Evolutionary conservation across 305 asterid genomes (phyloP), one percentile per base, ranked within the genome.

Genomic region (Fraxinus dipetala): DNA sequence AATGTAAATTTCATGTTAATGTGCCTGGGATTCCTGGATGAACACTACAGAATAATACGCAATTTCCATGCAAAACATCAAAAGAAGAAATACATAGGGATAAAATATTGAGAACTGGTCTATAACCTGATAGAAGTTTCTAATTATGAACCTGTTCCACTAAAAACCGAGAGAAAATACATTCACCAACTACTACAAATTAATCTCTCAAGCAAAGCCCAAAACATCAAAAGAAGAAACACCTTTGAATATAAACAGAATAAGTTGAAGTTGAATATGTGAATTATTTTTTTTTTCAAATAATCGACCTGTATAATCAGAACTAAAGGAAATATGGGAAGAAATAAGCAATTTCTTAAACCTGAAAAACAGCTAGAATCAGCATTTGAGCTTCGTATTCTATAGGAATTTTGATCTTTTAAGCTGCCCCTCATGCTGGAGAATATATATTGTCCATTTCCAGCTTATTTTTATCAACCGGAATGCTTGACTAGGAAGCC

Each of bases 11-110:
- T 61, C 36, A 78, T 38, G 5, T 14, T 40, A 9, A 24, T 2
- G 20, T 63, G 6, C 24, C 70, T 73, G 82, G 51, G 48, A 77
- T 79, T 86, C 74, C 79, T 79, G 69, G 16, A 24, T 59, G 61
- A 77, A 76, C 82, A 38, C 78, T 61, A 72, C 35, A 31, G 31
- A 81, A 45, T 20, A 76, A 36, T 74, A 1, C 48, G 32, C 56
- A 77, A 4, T 78, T 65, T 75, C 72, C 24, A 10, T 22, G 11
- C 69, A 59, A n/a, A 59, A 20, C 69, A 59, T 18, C 30, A 59
- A 59, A 22, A 45, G 56, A 45, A 45, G 56, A 45, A 45, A 45
- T 45, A 45, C 56, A 2, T 13, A 13, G 56, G 18, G 56, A 45
- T 13, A 13, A 45, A 45, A 45, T 45, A 45, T 13, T 45, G 56